Evolutionary conservation across 2,329 filamentous ascomycete genomes (phyloP), one percentile per base, ranked within the genome.

Genomic region (Paracorniculantispora psalliotae): DNA sequence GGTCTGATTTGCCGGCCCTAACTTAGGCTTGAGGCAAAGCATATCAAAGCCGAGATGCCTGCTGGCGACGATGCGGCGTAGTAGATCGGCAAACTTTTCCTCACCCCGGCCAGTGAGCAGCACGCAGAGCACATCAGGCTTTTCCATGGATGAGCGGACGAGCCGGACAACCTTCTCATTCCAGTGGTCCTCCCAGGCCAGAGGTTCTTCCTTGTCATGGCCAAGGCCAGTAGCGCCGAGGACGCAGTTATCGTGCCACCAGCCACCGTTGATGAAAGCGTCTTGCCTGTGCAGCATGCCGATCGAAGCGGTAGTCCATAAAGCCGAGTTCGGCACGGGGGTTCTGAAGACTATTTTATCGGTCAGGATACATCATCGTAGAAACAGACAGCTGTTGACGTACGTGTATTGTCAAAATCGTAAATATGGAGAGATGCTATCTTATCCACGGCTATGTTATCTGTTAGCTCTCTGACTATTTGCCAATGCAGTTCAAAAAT

Each of bases 341-440:
- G 90, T 96, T 66, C 87, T 86, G 77, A 99, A 99, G 50, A 97
- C 90, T 92, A 67, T 12, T 35, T 13, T 33, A 50, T 64, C 59
- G 64, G 52, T 41, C 39, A 15, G n/a, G 26, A 33, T 33, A 33
- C 30, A 33, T 35, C 10, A 30, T 23, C 26, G 56, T 63, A 25
- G 25, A 46, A 7, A 33, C 30, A 28, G 44, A 48, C 26, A 50
- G 41, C 25, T 35, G 51, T 58, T 39, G 52, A 63, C 87, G 72
- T 78, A 92, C 90, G 77, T 39, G 93, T 97, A 70, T 97, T 97
- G 75, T 99, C 93, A 73, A 97, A 99, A 73, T 99, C 93, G 77
- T 97, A 97, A 65, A 99, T 83, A 70, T 97, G 93, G 55, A 99
- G 85, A 8, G 85, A 77, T 71, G 85, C 91, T 73, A 97, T 88